phyloP scores from a whole-genome alignment of 805 yeast species.

The Metschnikowia sp. region DNA sequence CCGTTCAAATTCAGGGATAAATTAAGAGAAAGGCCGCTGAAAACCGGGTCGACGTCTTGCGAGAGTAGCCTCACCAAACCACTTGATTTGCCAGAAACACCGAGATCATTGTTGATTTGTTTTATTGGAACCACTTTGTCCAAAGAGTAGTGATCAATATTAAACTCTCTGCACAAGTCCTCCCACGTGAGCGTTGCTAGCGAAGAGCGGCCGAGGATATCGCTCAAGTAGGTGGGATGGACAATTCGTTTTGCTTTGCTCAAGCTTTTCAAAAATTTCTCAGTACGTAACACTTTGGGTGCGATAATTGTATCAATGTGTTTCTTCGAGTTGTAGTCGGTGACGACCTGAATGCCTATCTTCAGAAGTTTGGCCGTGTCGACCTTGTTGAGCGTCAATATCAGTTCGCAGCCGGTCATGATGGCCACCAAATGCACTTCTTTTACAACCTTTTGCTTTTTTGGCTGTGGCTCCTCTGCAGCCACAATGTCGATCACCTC shows the following conservation, averaged over 20 bases:
- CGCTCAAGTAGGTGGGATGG: constrained; percentile 46
- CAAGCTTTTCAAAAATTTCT: constrained; percentile 73
- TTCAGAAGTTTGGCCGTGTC: constrained; percentile 43
- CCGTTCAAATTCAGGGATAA: constrained; percentile 60
- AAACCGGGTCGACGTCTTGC: constrained; percentile 27
- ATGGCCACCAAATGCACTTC: constrained; percentile 43
- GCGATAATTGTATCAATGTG: constrained; percentile 57
- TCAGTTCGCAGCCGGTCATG: constrained; percentile 63
- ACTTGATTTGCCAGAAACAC: constrained; percentile 16
- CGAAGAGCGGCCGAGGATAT: constrained; percentile 26
- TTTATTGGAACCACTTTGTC: constrained; percentile 30
- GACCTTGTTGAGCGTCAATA: constrained; percentile 32
- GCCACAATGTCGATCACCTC: not conserved
- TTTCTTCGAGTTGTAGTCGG: constrained; percentile 39
- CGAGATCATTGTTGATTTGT: constrained; percentile 32
- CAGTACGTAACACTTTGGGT: constrained; percentile 80
- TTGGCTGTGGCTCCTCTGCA: constrained; percentile 9
- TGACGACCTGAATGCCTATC: constrained; percentile 57
- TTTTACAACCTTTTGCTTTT: constrained; percentile 13
- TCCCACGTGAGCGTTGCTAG: constrained; percentile 23
- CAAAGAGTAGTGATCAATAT: constrained; percentile 30
- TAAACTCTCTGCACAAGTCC: constrained; percentile 19
- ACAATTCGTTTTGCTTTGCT: constrained; percentile 53
- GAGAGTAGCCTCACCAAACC: constrained; percentile 10
- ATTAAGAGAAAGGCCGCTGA: constrained; percentile 48